Evolutionary conservation across 345 rosid genomes (phyloP), one percentile per base, ranked within the genome.

Genomic region (Camelina neglecta): DNA sequence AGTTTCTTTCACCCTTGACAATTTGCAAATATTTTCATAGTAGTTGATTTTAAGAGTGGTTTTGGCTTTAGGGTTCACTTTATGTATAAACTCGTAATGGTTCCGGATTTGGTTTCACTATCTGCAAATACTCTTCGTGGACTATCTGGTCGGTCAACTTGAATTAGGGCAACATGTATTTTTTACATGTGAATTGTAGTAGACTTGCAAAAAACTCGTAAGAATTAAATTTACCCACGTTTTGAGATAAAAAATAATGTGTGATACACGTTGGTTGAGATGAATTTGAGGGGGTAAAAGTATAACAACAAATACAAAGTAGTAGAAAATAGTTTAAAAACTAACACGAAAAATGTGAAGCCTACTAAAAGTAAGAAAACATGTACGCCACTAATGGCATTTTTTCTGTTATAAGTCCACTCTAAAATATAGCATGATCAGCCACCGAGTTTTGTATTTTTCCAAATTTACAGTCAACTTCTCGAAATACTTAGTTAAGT

Each of bases 361-460:
- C 15, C 13, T 62, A 62, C 8, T 62, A 62, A 51, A 62, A 42
- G 51, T 13, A 12, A 18, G 39, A 63, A 44, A 44, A 63, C 67
- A 63, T 63, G 67, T 26, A 24, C 1, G 15, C 68, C 54, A 63
- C 68, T 44, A 63, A 16, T 63, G 23, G 8, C 38, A 11, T 63
- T 9, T 23, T 3, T 3, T 42, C 15, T 41, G 11, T 8, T 62
- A 44, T 11, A 38, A 33, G n/a, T 60, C 33, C n/a, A 61, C 65
- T 12, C 65, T 36, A 11, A 21, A 20, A 39, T 11, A 38, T 38
- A 18, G 18, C 18, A 38, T 11, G 9, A 18, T 60, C 44, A 41
- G 3, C 3, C 2, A 48, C 7, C 53, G 21, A 48, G 20, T 7
- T 6, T 48, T 2, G 16, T 48, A 0, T 16, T 0, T 48, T 48